Percentiles rank a stretch among this genome's conserved stretches.
These are phyloP conservation scores for Aureobasidium sp. DNA, from an alignment of 2,329 filamentous ascomycete species.

Conservation along the genomic window DNA sequence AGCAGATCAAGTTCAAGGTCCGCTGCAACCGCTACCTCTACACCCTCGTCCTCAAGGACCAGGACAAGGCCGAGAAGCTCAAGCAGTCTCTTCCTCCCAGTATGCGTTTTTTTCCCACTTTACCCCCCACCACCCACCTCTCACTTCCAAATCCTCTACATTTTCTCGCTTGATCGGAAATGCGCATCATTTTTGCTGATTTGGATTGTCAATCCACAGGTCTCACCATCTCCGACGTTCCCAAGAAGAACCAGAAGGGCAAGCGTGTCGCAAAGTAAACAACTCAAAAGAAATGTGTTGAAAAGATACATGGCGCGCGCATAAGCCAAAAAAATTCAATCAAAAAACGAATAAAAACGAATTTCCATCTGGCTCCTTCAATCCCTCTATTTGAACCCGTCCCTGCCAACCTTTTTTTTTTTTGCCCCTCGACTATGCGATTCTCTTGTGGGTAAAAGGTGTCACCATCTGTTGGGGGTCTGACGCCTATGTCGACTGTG, in stretches of 20 bases:
- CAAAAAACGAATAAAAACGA: conserved; percentile 10
- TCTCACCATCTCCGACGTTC: conserved; percentile 53
- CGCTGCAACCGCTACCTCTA: conserved; percentile 94
- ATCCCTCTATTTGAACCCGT: too few species aligned
- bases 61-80: conserved; percentile 99
- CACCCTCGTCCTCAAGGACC: conserved; percentile 97
- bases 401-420: too few species aligned
- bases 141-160: too few species aligned
- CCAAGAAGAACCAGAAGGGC: conserved; percentile 57
- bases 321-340: neutral
- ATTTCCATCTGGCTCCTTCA: conserved; percentile 10
- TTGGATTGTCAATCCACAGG: conserved; percentile 32
- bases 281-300: neutral
- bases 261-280: conserved; percentile 36
- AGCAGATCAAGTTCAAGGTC: conserved; percentile 99
- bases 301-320: neutral
- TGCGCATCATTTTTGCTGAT: too few species aligned
- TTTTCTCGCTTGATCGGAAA: too few species aligned
- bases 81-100: conserved; percentile 97
- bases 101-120: conserved; percentile 46
- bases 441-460: too few species aligned
- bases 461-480: too few species aligned
- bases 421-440: neutral
- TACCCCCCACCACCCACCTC: neutral
- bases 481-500: too few species aligned